Evolutionary conservation across 1,284 basidiomycete genomes (phyloP), one percentile per base, ranked within the genome.

Genomic region (Chalciporus sp.): DNA sequence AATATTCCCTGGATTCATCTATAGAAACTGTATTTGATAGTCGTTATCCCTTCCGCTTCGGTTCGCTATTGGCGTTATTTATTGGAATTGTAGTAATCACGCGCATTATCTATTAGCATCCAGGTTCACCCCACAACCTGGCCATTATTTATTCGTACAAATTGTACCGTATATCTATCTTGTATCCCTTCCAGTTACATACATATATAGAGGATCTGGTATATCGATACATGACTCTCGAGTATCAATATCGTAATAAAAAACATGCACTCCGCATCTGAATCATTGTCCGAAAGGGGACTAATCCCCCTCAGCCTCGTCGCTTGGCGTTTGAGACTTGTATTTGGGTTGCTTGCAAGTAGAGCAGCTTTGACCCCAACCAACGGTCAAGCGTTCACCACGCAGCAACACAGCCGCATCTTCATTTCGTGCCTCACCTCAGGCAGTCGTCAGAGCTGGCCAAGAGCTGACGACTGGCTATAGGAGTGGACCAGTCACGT

Each of bases 401-500:
- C 63, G 49, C 42, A 35, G 46, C 49, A 49, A 39, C 47, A 64
- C 61, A 62, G 63, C 23, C 23, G 23, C 61, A 54, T 48, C 33
- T 59, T 64, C 63, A 65, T 61, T 61, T 52, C 39, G 47, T 48
- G 42, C 43, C 35, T 8, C 45, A 20, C 26, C 27, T 33, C 43
- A 42, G 52, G 64, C 53, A 48, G 53, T 19, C 58, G 49, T 46
- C 44, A 31, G 49, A 53, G 33, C 33, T 26, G 56, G 27, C 33
- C 27, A 19, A 37, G 49, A 53, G 39, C 33, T 26, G 56, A 29
- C 33, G 29, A 19, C 19, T 17, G 50, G 52, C 57, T 53, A 44
- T 41, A 46, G 41, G 29, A n/a, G 45, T 44, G 39, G 52, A 7
- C 47, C 7, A 14, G 53, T 64, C 57, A 62, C 68, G 68, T 67